Evolutionary conservation across 2,329 filamentous ascomycete genomes (phyloP).

Genomic region (Xylariales sp.): DNA sequence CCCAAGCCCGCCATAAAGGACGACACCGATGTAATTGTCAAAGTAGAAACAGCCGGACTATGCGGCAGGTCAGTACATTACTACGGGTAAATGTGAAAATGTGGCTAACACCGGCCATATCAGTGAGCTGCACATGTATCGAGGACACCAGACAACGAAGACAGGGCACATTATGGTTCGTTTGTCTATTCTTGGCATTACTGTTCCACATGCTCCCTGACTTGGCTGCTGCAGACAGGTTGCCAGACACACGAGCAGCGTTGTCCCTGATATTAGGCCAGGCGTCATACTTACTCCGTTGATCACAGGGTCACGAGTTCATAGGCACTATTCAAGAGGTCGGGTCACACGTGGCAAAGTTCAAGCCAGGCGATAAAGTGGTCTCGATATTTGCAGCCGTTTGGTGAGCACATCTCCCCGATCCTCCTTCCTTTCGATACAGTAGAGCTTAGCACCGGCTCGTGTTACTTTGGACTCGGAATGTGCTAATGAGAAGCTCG

Average conservation of each 20-base stretch:
- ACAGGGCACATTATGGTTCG: slow-evolving; percentile 65
- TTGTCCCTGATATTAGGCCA: too few relatives aligned
- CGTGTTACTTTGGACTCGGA: background rate
- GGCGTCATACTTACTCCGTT: too few relatives aligned
- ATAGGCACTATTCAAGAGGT: slow-evolving; percentile 67
- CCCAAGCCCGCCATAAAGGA: background rate
- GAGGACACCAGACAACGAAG: slow-evolving; percentile 68
- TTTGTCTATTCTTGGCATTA: too few relatives aligned
- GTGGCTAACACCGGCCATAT: slow-evolving; percentile 4
- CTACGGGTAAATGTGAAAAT: background rate
- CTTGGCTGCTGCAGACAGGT: too few relatives aligned
- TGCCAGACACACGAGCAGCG: too few relatives aligned
- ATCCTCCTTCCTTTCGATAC: background rate
- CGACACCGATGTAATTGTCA: slow-evolving; percentile 70
- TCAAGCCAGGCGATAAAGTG: slow-evolving; percentile 71
- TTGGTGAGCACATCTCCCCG: background rate
- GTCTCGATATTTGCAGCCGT: slow-evolving; percentile 75
- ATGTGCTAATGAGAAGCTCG: background rate
- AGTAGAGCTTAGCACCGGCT: background rate
- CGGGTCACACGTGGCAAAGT: slow-evolving; percentile 61
- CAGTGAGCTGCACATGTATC: slow-evolving; percentile 81
- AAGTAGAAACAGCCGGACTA: slow-evolving; percentile 75
- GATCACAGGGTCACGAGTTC: slow-evolving; percentile 91
- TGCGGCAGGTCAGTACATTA: slow-evolving; percentile 74
- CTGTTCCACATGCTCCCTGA: too few relatives aligned